Conservation (phyloP, 257 asterid species). For the Nicotiana otophora region DNA sequence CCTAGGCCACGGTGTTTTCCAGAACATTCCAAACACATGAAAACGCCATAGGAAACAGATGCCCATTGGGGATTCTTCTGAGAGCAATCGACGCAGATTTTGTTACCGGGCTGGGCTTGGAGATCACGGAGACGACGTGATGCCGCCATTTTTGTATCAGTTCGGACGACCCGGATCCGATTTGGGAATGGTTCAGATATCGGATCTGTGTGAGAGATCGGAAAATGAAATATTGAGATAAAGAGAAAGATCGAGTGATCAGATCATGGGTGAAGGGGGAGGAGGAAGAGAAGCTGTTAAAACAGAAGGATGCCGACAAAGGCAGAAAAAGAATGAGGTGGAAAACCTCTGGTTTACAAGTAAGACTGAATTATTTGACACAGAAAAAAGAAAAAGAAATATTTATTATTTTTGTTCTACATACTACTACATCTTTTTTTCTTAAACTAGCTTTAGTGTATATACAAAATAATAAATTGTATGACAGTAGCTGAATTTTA, state of each 20-base stretch:
- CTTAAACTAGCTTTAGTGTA: too few relatives aligned
- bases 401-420: too few relatives aligned
- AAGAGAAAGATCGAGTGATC: neutral
- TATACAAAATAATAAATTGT: too few relatives aligned
- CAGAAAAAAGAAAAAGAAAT: too few relatives aligned
- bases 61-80: constrained; percentile 99
- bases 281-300: neutral
- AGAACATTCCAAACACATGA: constrained; percentile 96
- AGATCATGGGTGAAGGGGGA: neutral
- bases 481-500: too few relatives aligned
- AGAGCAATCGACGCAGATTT: constrained; percentile 82
- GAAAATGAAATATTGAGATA: neutral
- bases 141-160: constrained; percentile 47
- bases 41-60: constrained; percentile 86
- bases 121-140: constrained; percentile 87
- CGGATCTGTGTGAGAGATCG: neutral
- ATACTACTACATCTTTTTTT: too few relatives aligned
- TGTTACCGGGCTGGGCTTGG: constrained; percentile 76
- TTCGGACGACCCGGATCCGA: constrained; percentile 8
- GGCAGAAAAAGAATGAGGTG: neutral
- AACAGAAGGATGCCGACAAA: neutral
- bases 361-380: neutral
- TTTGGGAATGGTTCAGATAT: too few relatives aligned
- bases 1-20: constrained; percentile 98
- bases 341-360: neutral